These are phyloP conservation scores for Cicer arietinum DNA, from an alignment of 306 rosid species.

Conservation along the genomic window DNA sequence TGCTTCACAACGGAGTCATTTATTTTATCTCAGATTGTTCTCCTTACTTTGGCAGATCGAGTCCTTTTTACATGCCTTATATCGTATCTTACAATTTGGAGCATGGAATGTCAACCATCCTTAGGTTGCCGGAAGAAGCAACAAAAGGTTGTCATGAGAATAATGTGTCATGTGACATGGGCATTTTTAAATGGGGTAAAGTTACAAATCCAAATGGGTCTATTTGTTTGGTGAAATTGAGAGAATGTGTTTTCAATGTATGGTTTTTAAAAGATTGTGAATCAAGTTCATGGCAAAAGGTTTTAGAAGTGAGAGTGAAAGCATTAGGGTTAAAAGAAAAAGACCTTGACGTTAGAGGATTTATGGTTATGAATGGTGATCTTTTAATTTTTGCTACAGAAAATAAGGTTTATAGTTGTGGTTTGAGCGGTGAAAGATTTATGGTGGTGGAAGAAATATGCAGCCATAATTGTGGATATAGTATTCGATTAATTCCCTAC, in stretches of 20 bases:
- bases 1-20: not conserved
- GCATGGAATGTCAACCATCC: slow-evolving; percentile 8
- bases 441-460: slow-evolving; percentile 28
- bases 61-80: slow-evolving; percentile 27
- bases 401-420: slow-evolving; percentile 27
- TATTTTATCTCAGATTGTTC: not conserved
- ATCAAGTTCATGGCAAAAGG: not conserved
- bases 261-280: slow-evolving; percentile 33
- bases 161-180: not conserved
- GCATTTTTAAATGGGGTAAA: slow-evolving; percentile 36
- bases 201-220: not conserved
- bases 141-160: not conserved
- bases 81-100: slow-evolving; percentile 12
- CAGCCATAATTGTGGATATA: not conserved
- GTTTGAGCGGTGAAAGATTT: not conserved
- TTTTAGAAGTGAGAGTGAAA: slow-evolving; percentile 23
- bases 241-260: not conserved
- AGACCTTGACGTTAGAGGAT: not conserved
- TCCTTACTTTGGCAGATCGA: not conserved
- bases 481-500: not conserved
- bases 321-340: slow-evolving; percentile 22
- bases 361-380: slow-evolving; percentile 17
- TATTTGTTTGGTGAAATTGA: slow-evolving; percentile 41
- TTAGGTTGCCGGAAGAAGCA: slow-evolving; percentile 21
- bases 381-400: not conserved